These are phyloP conservation scores for Ceratocystis albifundus DNA, from an alignment of 2,329 filamentous ascomycete species.

Conservation along the genomic window DNA sequence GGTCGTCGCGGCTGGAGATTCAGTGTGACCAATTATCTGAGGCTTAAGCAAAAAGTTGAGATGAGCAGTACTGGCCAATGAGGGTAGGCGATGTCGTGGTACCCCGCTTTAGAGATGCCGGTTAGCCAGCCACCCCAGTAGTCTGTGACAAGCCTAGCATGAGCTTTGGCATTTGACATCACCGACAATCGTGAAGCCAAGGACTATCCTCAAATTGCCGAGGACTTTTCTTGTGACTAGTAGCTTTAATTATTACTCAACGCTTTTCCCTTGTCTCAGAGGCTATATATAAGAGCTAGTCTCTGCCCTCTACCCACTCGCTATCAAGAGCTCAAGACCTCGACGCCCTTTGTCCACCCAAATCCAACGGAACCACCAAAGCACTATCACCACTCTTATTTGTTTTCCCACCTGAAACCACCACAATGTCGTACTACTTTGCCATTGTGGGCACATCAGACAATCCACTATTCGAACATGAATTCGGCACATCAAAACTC, in stretches of 20 bases:
- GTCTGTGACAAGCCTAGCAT: neutral
- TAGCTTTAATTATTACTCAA: too few species aligned
- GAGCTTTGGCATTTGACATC: neutral
- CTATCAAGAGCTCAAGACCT: neutral
- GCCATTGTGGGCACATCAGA: constrained; percentile 91
- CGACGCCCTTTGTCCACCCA: neutral
- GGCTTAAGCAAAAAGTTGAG: constrained; percentile 14
- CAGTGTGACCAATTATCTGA: constrained; percentile 7
- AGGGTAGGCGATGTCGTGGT: neutral
- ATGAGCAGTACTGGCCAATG: constrained; percentile 7
- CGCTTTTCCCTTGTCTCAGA: neutral
- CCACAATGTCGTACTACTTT: constrained; percentile 91
- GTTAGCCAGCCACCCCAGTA: neutral
- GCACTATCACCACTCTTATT: neutral
- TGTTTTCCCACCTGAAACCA: neutral
- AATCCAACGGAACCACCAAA: neutral
- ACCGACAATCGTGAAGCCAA: too few species aligned
- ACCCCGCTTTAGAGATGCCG: constrained; percentile 13
- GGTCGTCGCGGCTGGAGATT: neutral
- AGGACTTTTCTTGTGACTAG: neutral
- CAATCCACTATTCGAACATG: constrained; percentile 90
- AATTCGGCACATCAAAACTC: constrained; percentile 92
- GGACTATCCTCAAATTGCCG: too few species aligned
- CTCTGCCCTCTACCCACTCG: neutral
- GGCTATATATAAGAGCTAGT: neutral